Evolutionary conservation across 768 basidiomycete genomes (phyloP).

Genomic region (Auriculariales sp.): DNA sequence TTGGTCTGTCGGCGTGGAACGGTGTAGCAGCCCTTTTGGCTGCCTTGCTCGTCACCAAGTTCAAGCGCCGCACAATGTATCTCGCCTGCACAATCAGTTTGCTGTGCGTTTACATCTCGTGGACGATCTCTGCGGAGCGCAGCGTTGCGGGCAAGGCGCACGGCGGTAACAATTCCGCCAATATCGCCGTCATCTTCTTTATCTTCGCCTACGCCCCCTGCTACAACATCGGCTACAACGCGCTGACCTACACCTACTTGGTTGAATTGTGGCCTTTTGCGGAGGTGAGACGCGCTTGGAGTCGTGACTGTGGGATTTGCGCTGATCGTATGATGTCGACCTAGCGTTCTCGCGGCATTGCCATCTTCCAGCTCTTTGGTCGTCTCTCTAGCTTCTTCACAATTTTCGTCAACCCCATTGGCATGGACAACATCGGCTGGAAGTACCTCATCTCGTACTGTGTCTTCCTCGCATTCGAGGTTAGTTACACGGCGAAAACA

Average conservation of each 20-base stretch:
- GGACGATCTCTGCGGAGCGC: slow-evolving; percentile 22
- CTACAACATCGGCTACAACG: slow-evolving; percentile 43
- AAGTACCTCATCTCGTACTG: slow-evolving; percentile 33
- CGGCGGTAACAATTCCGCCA: background rate
- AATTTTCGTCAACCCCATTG: slow-evolving; percentile 52
- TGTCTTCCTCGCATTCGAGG: background rate
- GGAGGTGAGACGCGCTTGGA: too few relatives aligned
- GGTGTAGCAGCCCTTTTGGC: slow-evolving; percentile 37
- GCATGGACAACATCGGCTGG: slow-evolving; percentile 42
- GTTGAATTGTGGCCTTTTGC: too few relatives aligned
- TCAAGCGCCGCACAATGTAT: slow-evolving; percentile 34
- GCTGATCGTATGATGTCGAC: slow-evolving; percentile 20
- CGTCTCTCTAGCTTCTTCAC: slow-evolving; percentile 47
- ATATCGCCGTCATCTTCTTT: slow-evolving; percentile 14
- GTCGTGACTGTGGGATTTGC: background rate
- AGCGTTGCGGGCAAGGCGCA: slow-evolving; percentile 17
- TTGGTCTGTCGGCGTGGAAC: slow-evolving; percentile 39
- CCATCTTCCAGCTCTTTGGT: slow-evolving; percentile 44
- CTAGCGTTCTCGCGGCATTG: slow-evolving; percentile 45
- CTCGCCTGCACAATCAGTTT: slow-evolving; percentile 33
- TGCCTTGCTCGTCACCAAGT: slow-evolving; percentile 33
- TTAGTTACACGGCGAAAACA: background rate
- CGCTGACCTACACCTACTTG: slow-evolving; percentile 29
- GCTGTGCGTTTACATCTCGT: slow-evolving; percentile 31
- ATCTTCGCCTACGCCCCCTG: slow-evolving; percentile 42